A percentile compares a stretch with the other conserved stretches of the same genome.
Conservation (phyloP, 768 basidiomycete species). For the Lactarius akahatsu region DNA sequence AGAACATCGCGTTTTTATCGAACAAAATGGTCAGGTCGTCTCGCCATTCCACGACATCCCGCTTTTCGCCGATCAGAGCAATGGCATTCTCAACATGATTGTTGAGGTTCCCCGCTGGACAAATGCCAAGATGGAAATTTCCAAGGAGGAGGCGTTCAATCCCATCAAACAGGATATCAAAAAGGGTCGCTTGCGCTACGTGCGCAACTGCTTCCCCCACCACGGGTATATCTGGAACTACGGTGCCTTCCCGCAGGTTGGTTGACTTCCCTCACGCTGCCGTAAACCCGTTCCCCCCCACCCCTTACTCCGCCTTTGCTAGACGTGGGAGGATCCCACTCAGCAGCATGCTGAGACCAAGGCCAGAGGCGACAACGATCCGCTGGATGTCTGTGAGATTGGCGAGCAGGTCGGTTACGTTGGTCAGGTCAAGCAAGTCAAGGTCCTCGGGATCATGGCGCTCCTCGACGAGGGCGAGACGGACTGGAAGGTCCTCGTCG, state of each 20-base stretch:
- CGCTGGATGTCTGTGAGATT: conserved; percentile 99
- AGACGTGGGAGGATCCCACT: conserved; percentile 99
- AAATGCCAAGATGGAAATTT: conserved; percentile 99
- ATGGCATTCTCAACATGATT: conserved; percentile 97
- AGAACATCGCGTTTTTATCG: conserved; percentile 96
- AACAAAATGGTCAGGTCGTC: conserved; percentile 80
- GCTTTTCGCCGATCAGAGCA: conserved; percentile 93
- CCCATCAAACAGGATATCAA: conserved; percentile 99
- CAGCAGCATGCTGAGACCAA: conserved; percentile 92
- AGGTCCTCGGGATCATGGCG: conserved; percentile 99
- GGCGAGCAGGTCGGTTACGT: conserved; percentile 97
- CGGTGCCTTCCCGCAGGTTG: conserved; percentile 95
- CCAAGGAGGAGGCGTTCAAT: conserved; percentile 97
- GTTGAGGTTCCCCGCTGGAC: conserved; percentile 99
- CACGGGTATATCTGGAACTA: conserved; percentile 99
- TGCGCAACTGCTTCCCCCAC: conserved; percentile 99
- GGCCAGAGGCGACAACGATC: conserved; percentile 98
- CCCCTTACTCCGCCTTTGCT: not conserved
- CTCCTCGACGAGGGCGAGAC: conserved; percentile 99
- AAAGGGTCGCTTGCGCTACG: conserved; percentile 92
- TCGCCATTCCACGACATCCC: conserved; percentile 96
- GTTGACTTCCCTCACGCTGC: conserved; percentile 29
- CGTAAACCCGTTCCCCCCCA: conserved; percentile 13
- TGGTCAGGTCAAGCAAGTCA: conserved; percentile 99
- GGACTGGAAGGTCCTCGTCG: conserved; percentile 99